A percentile compares a stretch with the other conserved stretches of the same genome.
Conservation (phyloP, 148 eudicot genomes). For the Rheum nobile region DNA sequence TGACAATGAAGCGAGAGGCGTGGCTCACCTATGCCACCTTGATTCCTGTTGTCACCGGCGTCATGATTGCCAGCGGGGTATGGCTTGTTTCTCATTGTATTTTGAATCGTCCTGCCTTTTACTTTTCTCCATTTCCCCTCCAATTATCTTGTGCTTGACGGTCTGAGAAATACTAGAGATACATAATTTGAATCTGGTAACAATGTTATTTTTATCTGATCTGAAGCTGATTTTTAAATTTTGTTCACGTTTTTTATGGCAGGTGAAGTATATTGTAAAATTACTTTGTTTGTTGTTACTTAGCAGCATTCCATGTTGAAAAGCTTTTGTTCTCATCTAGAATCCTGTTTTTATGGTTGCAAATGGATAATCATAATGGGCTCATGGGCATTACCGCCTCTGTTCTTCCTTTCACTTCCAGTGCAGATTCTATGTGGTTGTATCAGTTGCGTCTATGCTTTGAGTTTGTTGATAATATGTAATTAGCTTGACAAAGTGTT, state of each 20-base stretch:
- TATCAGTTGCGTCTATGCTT: not conserved
- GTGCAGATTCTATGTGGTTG: not conserved
- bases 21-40: conserved; percentile 3
- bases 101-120: too few relatives aligned
- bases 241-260: not conserved
- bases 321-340: not conserved
- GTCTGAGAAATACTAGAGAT: too few relatives aligned
- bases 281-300: not conserved
- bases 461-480: not conserved
- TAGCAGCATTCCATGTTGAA: not conserved
- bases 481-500: not conserved
- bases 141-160: not conserved
- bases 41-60: conserved; percentile 4
- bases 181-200: not conserved
- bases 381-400: not conserved
- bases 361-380: not conserved
- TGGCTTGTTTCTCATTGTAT: not conserved
- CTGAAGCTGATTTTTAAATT: not conserved
- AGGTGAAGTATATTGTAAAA: not conserved
- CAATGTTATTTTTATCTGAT: not conserved
- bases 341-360: not conserved
- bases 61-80: conserved; percentile 1
- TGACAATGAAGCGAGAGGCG: not conserved
- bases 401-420: not conserved
- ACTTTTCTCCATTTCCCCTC: too few relatives aligned